Base-by-base conservation (phyloP, 331 rosid species). In the Acacia concinna region DNA sequence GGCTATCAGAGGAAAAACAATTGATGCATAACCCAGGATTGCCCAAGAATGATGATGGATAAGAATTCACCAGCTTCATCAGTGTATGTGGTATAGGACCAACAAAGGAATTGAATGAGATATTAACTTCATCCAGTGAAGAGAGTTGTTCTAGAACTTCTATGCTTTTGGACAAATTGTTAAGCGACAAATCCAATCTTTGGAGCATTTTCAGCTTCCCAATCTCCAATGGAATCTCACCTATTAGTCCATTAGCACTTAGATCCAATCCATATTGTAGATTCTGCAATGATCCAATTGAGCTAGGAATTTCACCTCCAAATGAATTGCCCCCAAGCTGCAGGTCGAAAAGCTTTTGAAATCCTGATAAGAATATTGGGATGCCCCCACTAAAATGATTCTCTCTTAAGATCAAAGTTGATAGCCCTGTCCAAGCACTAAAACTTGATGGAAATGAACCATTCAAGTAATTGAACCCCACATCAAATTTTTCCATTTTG, bases 281-380 rank as follows among this genome's bases (percentile, higher is more conserved):
- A 79, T 68, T 79, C 78, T 57, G 69, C 86, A 90, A 65, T 38
- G 76, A 40, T 81, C 92, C 98, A 70, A 94, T 76, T 20, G 88
- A 85, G 23, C 69, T 9, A 25, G 97, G 94, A 84, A 94, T 88
- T 57, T 68, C 81, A 32, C 97, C 97, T 41, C 89, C 93, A n/a
- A 94, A 84, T 34, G 57, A 18, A 82, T 94, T 94, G 73, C 97
- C 97, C 32, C 97, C 97, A 73, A 94, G 89, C n/a, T 82, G 88
- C 69, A 94, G 85, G 70, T 84, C 88, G 0, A 6, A 67, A 38
- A 92, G 97, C 75, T 5, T 25, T 54, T 62, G 25, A 79, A 85
- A 86, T 7, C 85, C 88, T 0, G 86, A 79, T 46, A 94, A 74
- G 84, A 91, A 83, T 49, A 20, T 5, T 11, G 92, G 94, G 62